A percentile compares a stretch with the other conserved stretches of the same genome.
phyloP scores from a whole-genome alignment of 768 basidiomycete species.

The Daedaleopsis sinensis region DNA sequence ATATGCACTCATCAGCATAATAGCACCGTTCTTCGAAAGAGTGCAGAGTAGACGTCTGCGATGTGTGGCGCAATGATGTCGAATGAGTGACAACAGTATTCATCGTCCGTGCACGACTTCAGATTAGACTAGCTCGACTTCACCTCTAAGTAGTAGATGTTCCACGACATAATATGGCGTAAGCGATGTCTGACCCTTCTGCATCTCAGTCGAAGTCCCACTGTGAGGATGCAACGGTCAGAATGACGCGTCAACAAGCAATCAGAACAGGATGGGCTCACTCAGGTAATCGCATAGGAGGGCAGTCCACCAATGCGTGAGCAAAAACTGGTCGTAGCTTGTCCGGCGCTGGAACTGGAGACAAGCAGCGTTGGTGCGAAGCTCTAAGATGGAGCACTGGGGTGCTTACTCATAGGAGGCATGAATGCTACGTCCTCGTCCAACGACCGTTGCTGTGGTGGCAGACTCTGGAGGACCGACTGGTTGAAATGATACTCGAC shows the following conservation, averaged over 20 bases:
- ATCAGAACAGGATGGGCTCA: conserved; percentile 35
- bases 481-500: conserved; percentile 76
- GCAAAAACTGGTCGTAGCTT: conserved; percentile 79
- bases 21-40: not conserved
- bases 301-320: conserved; percentile 73
- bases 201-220: conserved; percentile 72
- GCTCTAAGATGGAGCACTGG: too few relatives aligned
- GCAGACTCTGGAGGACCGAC: conserved; percentile 84
- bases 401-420: conserved; percentile 70
- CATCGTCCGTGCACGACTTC: not conserved
- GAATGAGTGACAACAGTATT: not conserved
- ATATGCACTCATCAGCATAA: not conserved
- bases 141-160: conserved; percentile 68
- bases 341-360: conserved; percentile 76
- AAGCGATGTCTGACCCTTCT: conserved; percentile 81
- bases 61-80: not conserved
- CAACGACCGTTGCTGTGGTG: conserved; percentile 72
- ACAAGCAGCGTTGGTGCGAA: conserved; percentile 11
- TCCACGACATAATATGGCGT: conserved; percentile 79
- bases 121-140: conserved; percentile 74
- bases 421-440: conserved; percentile 75
- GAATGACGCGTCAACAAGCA: not conserved
- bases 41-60: not conserved
- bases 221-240: conserved; percentile 37
- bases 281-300: conserved; percentile 70